Evolutionary conservation across 306 rosid species (phyloP).

Genomic region (Sophora flavescens): DNA sequence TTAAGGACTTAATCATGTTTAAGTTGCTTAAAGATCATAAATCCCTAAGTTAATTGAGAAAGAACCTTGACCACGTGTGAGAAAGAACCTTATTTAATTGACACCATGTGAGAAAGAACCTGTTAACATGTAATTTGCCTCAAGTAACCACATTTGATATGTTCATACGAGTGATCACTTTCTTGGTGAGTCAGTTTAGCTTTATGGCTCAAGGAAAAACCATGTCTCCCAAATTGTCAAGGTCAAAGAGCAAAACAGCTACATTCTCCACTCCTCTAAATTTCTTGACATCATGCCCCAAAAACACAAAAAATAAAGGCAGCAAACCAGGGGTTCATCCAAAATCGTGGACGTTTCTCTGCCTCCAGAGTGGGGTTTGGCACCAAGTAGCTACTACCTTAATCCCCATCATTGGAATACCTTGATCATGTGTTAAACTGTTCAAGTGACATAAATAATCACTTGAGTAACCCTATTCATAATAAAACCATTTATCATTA

Average conservation of each 20-base stretch:
- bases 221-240: constrained; percentile 56
- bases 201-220: constrained; percentile 58
- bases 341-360: constrained; percentile 79
- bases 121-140: too few species aligned
- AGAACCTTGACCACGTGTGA: too few species aligned
- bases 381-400: constrained; percentile 87
- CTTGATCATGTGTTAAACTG: constrained; percentile 60
- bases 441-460: constrained; percentile 2
- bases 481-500: too few species aligned
- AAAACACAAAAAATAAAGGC: constrained; percentile 51
- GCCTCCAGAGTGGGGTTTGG: constrained; percentile 92
- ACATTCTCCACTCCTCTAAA: constrained; percentile 71
- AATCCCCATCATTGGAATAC: constrained; percentile 90
- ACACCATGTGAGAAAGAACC: too few species aligned
- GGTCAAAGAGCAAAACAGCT: constrained; percentile 47
- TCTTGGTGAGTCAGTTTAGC: constrained; percentile 74
- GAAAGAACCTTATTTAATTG: too few species aligned
- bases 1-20: too few species aligned
- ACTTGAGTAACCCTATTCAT: constrained; percentile 33
- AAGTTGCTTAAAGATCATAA: too few species aligned
- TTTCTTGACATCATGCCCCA: constrained; percentile 69
- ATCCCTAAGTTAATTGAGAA: too few species aligned
- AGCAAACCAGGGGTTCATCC: constrained; percentile 59
- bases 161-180: too few species aligned
- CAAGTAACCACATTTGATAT: too few species aligned